Base-by-base conservation (phyloP, 805 yeast genomes). In the Lachancea mirantina region DNA sequence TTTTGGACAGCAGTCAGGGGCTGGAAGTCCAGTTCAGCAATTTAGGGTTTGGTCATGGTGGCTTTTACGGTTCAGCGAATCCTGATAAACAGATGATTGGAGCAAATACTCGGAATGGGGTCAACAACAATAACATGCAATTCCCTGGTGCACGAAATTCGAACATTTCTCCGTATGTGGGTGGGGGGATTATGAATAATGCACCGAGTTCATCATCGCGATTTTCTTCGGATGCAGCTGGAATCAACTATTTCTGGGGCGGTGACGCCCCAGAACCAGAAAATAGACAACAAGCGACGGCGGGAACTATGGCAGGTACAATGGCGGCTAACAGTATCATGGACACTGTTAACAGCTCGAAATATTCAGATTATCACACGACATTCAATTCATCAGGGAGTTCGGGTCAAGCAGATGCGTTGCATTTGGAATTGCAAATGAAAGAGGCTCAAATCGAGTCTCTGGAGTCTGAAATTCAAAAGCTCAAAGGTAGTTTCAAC, bases 361-460 rank as follows among this genome's bases (percentile, higher is more conserved):
- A 27, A 22, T 31, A 27, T 18, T 39, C 40, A 5, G 43, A 32
- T 13, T 36, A 26, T 26, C 35, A 39, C 19, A 35, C 40, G 3
- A 36, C 43, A 4, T 26, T 28, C 15, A 38, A 32, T 5, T 35
- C 38, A 5, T n/a, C 34, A 7, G 30, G 26, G 18, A 14, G 30
- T 11, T 23, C 20, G 17, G 49, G 42, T 10, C 59, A 53, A 3
- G 20, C 41, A 8, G 73, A 70, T 28, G 55, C 61, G 33, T 52
- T 72, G 35, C 68, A 66, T 42, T 54, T 72, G 29, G 74, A 75
- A 41, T 47, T 79, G 31, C 67, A 67, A 36, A 57, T 77, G 31
- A 79, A 77, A 49, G 75, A 78, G 28, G 58, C 67, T 1, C 67
- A 69, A 24, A 67, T 72, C 23, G 63, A 64, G 25, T 59, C 66